phyloP scores from a whole-genome alignment of 306 rosid species.

The Prunus campanulata region DNA sequence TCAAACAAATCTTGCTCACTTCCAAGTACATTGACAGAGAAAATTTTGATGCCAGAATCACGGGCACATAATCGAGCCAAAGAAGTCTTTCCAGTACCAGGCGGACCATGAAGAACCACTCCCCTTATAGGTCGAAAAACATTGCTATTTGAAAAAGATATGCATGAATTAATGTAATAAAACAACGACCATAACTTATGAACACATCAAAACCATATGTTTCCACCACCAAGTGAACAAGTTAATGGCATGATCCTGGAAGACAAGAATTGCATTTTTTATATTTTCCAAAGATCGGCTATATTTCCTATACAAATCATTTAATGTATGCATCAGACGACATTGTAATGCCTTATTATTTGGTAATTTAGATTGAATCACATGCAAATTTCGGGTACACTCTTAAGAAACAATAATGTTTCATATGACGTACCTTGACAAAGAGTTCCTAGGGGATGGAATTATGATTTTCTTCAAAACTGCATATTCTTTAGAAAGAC shows the following conservation, averaged over 20 bases:
- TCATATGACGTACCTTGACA: slow-evolving; percentile 59
- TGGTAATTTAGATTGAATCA: neutral
- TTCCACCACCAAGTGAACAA: neutral
- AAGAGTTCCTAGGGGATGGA: slow-evolving; percentile 43
- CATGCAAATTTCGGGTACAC: neutral
- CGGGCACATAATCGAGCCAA: slow-evolving; percentile 67
- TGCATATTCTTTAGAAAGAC: slow-evolving; percentile 74
- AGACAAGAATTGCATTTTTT: neutral
- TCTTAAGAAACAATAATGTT: neutral
- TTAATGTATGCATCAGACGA: neutral
- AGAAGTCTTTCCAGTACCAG: slow-evolving; percentile 96
- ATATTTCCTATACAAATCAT: neutral
- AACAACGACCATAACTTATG: neutral
- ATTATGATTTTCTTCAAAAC: slow-evolving; percentile 62
- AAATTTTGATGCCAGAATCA: slow-evolving; percentile 71
- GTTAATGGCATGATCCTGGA: neutral
- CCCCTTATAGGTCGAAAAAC: slow-evolving; percentile 79
- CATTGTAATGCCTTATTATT: neutral
- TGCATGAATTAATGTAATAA: neutral
- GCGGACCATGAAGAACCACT: slow-evolving; percentile 90
- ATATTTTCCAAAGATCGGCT: neutral
- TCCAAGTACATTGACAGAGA: slow-evolving; percentile 76
- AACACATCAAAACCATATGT: neutral
- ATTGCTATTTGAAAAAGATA: slow-evolving; percentile 37
- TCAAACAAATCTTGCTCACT: slow-evolving; percentile 69